Conservation (phyloP, 305 asterid genomes). For the Lippia alba region DNA sequence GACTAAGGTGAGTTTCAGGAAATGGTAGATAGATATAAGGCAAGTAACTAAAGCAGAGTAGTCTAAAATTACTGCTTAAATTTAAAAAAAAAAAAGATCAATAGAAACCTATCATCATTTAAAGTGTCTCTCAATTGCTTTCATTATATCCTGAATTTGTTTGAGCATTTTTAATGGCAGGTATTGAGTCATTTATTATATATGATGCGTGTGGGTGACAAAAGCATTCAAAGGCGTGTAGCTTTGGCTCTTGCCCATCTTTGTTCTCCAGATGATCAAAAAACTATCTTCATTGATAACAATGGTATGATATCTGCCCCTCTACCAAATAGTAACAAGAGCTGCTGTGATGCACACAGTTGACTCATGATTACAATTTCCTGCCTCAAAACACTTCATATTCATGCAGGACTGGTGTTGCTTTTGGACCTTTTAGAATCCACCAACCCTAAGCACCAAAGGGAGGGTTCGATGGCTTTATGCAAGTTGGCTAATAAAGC, state of each 20-base stretch:
- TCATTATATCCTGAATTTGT: slow-evolving; percentile 19
- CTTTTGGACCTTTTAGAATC: slow-evolving; percentile 92
- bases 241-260: slow-evolving; percentile 97
- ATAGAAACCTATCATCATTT: slow-evolving; percentile 9
- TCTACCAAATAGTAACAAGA: slow-evolving; percentile 20
- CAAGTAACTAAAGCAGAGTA: slow-evolving; percentile 18
- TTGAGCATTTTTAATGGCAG: slow-evolving; percentile 45
- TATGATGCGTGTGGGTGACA: slow-evolving; percentile 87
- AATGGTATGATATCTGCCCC: slow-evolving; percentile 53
- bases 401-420: slow-evolving; percentile 69
- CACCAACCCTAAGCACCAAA: slow-evolving; percentile 65
- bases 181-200: slow-evolving; percentile 87
- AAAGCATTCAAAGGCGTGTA: slow-evolving; percentile 76
- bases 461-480: slow-evolving; percentile 82
- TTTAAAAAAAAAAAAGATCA: neutral
- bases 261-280: slow-evolving; percentile 90
- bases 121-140: slow-evolving; percentile 4
- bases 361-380: slow-evolving; percentile 16
- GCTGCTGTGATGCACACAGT: neutral
- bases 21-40: neutral
- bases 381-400: slow-evolving; percentile 29
- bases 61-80: slow-evolving; percentile 10
- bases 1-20: slow-evolving; percentile 19
- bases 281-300: slow-evolving; percentile 75
- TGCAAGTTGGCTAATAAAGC: slow-evolving; percentile 84